Evolutionary conservation across 2,329 filamentous ascomycete species (phyloP), one percentile per base, ranked within the genome.

Genomic region (Trichoderma afroharzianum): DNA sequence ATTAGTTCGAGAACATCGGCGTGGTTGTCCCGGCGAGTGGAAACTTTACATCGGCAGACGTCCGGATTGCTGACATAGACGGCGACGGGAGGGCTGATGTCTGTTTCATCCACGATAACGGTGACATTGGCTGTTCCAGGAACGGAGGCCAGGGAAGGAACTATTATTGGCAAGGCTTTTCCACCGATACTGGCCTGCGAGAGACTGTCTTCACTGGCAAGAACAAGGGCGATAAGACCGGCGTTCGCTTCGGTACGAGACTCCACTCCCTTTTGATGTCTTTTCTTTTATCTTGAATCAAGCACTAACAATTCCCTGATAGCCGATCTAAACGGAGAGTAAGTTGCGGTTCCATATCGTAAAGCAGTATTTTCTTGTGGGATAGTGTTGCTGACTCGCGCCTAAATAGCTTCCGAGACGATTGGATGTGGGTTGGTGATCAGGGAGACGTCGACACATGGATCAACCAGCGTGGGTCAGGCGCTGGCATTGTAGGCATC

Each of bases 1-100:
- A 36, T 36, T 61, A 61, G 58, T 61, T 61, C n/a, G 58, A 61
- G n/a, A 33, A 61, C 58, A 61, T 61, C n/a, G 58, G 58, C n/a
- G 58, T 36, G 4, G 58, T 61, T 18, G 58, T 61, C 18, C 58
- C 58, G 18, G 58, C 58, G 6, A 61, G 58, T n/a, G 58, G 58
- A 21, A 33, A 33, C 11, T 61, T 61, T 36, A 21, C 58, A 24
- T 6, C 58, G 36, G 18, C 58, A 61, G 58, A 61, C 30, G 58
- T 61, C 18, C 30, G 58, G 30, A 61, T 61, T 36, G 58, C 58
- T 36, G 58, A 61, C 36, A 36, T 61, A 61, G 58, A 61, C 58
- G 58, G 58, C 58, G 58, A 61, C 12, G 58, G 58, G n/a, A 61
- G 58, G 32, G 58, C 58, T 33, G 58, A 61, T 36, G 30, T 61